A percentile compares a stretch with the other conserved stretches of the same genome.
These are phyloP conservation scores for Fusarium luffae DNA, from an alignment of 2,329 filamentous ascomycete species.

Conservation along the genomic window DNA sequence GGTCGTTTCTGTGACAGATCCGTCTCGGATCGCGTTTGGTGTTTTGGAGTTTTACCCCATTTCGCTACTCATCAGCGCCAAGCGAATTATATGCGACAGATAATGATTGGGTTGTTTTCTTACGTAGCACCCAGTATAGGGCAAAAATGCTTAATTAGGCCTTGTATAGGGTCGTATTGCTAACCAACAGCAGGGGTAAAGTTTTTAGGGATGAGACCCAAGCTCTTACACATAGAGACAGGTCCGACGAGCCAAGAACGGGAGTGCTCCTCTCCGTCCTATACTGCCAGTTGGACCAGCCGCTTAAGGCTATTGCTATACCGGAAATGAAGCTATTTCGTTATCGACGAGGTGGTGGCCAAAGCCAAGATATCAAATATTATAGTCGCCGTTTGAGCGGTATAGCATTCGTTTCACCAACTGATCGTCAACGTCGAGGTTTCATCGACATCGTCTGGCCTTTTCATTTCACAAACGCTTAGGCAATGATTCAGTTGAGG, in stretches of 20 bases:
- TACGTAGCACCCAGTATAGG: slow-evolving; percentile 30
- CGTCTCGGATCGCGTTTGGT: slow-evolving; percentile 52
- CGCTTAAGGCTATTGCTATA: not conserved
- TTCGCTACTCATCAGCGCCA: slow-evolving; percentile 16
- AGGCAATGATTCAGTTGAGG: not conserved
- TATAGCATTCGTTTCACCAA: slow-evolving; percentile 27
- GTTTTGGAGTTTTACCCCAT: slow-evolving; percentile 34
- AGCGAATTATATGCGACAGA: slow-evolving; percentile 18
- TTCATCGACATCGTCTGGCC: slow-evolving; percentile 12
- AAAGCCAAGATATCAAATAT: slow-evolving; percentile 22
- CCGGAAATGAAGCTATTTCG: not conserved
- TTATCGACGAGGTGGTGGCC: not conserved
- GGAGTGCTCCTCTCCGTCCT: slow-evolving; percentile 25
- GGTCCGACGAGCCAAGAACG: slow-evolving; percentile 36
- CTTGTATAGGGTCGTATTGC: slow-evolving; percentile 22
- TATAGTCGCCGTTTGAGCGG: slow-evolving; percentile 22
- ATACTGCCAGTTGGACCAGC: not conserved
- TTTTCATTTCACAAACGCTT: not conserved
- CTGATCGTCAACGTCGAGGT: slow-evolving; percentile 22
- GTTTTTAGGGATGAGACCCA: slow-evolving; percentile 30
- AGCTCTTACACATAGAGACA: slow-evolving; percentile 29
- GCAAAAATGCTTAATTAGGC: slow-evolving; percentile 14
- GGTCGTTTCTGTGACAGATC: slow-evolving; percentile 49
- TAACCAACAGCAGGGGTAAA: slow-evolving; percentile 1
- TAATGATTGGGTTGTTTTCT: slow-evolving; percentile 7